phyloP scores from a whole-genome alignment of 768 basidiomycete species.

The Suillus brevipes region DNA sequence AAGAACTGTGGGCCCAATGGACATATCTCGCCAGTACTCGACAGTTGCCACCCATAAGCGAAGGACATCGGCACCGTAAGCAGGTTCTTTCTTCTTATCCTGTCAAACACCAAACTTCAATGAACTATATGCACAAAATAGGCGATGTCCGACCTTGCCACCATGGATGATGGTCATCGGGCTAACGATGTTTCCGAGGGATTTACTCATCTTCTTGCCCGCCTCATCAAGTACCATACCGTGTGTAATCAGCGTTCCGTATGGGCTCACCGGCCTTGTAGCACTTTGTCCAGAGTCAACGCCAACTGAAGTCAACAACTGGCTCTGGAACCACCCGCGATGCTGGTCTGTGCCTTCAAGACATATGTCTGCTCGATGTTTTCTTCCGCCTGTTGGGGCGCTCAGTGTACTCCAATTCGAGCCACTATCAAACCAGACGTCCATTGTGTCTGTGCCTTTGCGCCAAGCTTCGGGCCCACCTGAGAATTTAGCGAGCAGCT shows the following conservation, averaged over 20 bases:
- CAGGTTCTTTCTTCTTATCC: constrained; percentile 71
- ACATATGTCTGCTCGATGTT: constrained; percentile 76
- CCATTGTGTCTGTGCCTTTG: constrained; percentile 94
- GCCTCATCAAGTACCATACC: constrained; percentile 93
- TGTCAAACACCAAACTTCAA: constrained; percentile 27
- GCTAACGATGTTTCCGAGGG: constrained; percentile 85
- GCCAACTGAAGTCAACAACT: constrained; percentile 79
- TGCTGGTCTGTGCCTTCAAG: constrained; percentile 97
- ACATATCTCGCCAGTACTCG: constrained; percentile 87
- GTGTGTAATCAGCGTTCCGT: constrained; percentile 84
- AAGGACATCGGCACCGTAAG: constrained; percentile 83
- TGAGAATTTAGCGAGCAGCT: constrained; percentile 47
- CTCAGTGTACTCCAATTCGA: constrained; percentile 85
- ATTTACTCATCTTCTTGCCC: constrained; percentile 98
- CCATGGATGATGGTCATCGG: constrained; percentile 82
- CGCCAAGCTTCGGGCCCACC: constrained; percentile 50
- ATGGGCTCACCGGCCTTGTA: constrained; percentile 49
- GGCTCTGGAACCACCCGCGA: constrained; percentile 98
- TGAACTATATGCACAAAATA: neutral
- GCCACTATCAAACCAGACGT: constrained; percentile 99
- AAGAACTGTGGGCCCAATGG: constrained; percentile 78
- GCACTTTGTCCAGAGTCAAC: constrained; percentile 18
- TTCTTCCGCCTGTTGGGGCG: constrained; percentile 40
- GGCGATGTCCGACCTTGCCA: constrained; percentile 53
- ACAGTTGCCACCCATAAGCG: constrained; percentile 91